These are phyloP conservation scores for Dactylellina leptospora DNA, from an alignment of 2,329 filamentous ascomycete species.

Conservation along the genomic window DNA sequence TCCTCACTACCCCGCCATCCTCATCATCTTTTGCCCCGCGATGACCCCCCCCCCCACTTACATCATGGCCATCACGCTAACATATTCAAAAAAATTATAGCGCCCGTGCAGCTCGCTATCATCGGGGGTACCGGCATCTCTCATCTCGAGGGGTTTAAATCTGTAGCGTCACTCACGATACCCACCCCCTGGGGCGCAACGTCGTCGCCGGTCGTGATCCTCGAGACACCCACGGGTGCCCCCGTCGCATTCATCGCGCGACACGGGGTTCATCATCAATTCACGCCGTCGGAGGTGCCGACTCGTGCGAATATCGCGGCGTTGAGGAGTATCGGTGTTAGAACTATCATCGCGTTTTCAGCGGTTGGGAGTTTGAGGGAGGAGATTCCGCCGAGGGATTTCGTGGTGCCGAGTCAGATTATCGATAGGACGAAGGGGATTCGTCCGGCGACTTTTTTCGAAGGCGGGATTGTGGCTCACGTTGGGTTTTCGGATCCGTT, in stretches of 20 bases:
- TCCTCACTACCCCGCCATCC: constrained; percentile 8
- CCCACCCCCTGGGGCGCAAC: constrained; percentile 89
- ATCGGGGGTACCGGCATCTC: constrained; percentile 93
- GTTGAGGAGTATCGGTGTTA: constrained; percentile 86
- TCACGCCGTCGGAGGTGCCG: constrained; percentile 94
- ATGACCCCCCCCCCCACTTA: constrained; percentile 3
- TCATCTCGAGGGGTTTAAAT: constrained; percentile 84
- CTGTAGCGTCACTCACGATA: constrained; percentile 79
- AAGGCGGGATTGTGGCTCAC: constrained; percentile 88
- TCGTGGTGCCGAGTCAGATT: constrained; percentile 93
- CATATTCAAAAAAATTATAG: constrained; percentile 60
- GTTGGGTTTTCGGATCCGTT: constrained; percentile 97
- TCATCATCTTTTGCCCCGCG: background rate
- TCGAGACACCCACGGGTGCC: constrained; percentile 72
- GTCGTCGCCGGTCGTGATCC: constrained; percentile 80
- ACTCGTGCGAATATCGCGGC: constrained; percentile 97
- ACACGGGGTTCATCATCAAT: constrained; percentile 86
- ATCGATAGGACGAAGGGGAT: constrained; percentile 91
- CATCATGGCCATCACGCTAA: background rate
- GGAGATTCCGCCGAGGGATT: constrained; percentile 93
- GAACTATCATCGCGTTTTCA: constrained; percentile 90
- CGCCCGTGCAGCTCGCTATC: constrained; percentile 81
- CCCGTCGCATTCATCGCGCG: constrained; percentile 92
- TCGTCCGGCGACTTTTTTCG: constrained; percentile 96
- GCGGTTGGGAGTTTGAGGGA: constrained; percentile 93